Percentiles rank a stretch among this genome's conserved stretches.
phyloP scores from a whole-genome alignment of 2,329 filamentous ascomycete genomes.

The Biscogniauxia mediterranea region DNA sequence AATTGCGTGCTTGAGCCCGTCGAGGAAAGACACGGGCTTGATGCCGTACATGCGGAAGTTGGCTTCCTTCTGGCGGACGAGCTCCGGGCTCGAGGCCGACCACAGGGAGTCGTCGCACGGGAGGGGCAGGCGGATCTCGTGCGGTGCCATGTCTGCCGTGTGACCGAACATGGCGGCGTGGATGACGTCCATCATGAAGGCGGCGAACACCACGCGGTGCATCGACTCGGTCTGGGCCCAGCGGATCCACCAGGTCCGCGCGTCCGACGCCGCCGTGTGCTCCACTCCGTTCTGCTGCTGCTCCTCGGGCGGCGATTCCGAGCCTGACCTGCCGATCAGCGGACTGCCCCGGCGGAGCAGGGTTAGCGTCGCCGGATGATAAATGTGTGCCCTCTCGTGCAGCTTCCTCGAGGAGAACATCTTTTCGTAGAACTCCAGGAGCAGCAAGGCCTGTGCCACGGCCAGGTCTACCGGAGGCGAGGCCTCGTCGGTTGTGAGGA shows the following conservation, averaged over 20 bases:
- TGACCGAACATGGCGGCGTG: constrained; percentile 94
- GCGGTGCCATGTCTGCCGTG: constrained; percentile 83
- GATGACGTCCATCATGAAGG: constrained; percentile 85
- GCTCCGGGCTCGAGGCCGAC: constrained; percentile 75
- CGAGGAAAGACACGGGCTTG: constrained; percentile 76
- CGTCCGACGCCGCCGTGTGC: constrained; percentile 37
- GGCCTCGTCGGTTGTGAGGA: constrained; percentile 79
- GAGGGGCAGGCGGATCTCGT: constrained; percentile 81
- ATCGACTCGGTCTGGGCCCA: constrained; percentile 92
- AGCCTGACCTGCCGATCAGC: constrained; percentile 73
- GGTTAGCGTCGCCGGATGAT: constrained; percentile 82
- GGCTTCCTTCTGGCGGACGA: constrained; percentile 73
- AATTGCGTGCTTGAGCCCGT: constrained; percentile 79
- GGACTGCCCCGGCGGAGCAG: constrained; percentile 84
- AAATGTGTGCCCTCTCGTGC: constrained; percentile 86
- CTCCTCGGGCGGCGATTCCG: constrained; percentile 73
- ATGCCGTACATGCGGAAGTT: constrained; percentile 76
- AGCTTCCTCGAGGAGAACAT: constrained; percentile 80
- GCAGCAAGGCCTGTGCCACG: constrained; percentile 80
- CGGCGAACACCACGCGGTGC: constrained; percentile 79
- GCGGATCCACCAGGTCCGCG: constrained; percentile 68
- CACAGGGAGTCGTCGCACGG: constrained; percentile 86
- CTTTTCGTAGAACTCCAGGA: constrained; percentile 90
- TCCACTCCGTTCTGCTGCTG: constrained; percentile 64
- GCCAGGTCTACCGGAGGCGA: constrained; percentile 80